Base-by-base conservation (phyloP, 768 basidiomycete genomes). In the Dictyophora rubrovolvata region DNA sequence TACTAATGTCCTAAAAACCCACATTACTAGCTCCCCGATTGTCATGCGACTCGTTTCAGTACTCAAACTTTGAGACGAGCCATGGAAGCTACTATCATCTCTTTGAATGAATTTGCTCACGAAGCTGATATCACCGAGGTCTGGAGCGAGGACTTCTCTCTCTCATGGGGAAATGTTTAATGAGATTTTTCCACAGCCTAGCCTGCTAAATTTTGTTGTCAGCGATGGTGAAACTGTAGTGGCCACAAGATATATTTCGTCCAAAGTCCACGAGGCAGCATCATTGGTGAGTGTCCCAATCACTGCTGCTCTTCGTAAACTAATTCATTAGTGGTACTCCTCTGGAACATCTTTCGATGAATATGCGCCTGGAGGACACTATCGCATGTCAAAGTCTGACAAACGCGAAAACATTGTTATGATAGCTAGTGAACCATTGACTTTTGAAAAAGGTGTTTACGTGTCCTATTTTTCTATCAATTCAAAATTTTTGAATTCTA, bases 321-420 rank as follows among this genome's bases (percentile, higher is more conserved):
- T 63, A 35, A 62, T 33, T 49, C 52, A 59, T 50, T 61, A 92
- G 83, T 95, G 93, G 87, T 95, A 91, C 71, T 94, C 93, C 2
- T 94, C 93, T 14, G 95, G 95, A 1, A 95, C 93, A 6, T 85
- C 87, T 21, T 97, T 97, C 66, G 89, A 87, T 56, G 93, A 96
- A 72, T 92, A 86, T 64, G 82, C 84, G 22, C 82, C 87, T 63
- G 92, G 90, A 5, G 90, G 91, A 21, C 87, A 93, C 68, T 95
- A 95, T 70, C 86, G 86, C 68, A 97, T 97, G 94, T 86, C 86
- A 5, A 97, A 96, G 71, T 82, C 86, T 34, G 94, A 97, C 73
- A 96, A 95, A 69, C 76, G 93, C 60, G 95, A 97, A 70, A 90
- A 93, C 65, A 96, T 97, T 65, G 93, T 99, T 65, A 87, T 97